phyloP scores from a whole-genome alignment of 2,329 filamentous ascomycete species.

The Ceratocystis albifundus region DNA sequence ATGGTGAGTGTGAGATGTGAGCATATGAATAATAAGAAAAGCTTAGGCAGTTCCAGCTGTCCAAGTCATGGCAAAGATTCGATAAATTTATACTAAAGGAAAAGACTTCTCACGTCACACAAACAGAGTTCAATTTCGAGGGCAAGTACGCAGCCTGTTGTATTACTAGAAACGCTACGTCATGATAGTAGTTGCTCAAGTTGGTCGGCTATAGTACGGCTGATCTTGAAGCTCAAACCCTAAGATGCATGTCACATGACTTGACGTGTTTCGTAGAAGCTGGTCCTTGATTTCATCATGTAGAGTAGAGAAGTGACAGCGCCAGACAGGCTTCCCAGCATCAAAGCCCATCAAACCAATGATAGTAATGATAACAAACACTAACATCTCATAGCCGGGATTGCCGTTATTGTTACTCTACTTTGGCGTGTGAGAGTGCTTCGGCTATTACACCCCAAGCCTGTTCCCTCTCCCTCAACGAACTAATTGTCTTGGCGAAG shows the following conservation, averaged over 20 bases:
- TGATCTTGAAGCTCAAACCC: background rate
- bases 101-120: too few relatives aligned
- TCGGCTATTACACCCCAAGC: background rate
- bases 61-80: too few relatives aligned
- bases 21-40: too few relatives aligned
- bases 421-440: background rate
- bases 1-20: too few relatives aligned
- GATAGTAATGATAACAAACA: background rate
- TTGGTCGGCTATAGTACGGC: slow-evolving; percentile 4
- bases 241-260: too few relatives aligned
- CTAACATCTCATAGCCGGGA: background rate
- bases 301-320: slow-evolving; percentile 13
- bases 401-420: background rate
- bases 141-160: too few relatives aligned
- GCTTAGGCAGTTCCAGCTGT: too few relatives aligned
- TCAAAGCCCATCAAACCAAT: background rate
- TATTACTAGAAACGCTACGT: background rate
- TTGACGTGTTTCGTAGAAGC: too few relatives aligned
- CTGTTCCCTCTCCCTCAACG: background rate
- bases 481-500: background rate
- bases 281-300: too few relatives aligned
- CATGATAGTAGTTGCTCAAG: background rate
- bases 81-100: too few relatives aligned
- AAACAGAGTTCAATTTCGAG: too few relatives aligned
- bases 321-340: slow-evolving; percentile 8